Base-by-base conservation (phyloP, 257 asterid species). In the Solanum virginianum region DNA sequence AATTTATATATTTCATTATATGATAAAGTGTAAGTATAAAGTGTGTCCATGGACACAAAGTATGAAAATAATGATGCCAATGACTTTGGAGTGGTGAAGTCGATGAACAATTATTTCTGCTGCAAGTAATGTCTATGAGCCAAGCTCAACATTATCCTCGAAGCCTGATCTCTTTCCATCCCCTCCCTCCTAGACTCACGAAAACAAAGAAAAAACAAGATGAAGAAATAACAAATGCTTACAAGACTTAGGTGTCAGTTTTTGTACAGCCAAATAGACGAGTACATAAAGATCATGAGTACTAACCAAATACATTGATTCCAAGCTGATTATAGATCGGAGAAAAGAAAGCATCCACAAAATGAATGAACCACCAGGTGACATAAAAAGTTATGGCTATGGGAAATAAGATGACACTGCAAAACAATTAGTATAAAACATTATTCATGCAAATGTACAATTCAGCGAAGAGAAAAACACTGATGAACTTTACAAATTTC, bases 361-460 rank as follows among this genome's bases (percentile, higher is more conserved):
- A 92, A 89, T 92, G 94, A 84, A 94, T 91, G 89, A 94, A 92
- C 93, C 95, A 90, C 97, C 97, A 92, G 43, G 98, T 94, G 83
- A 89, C 47, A 62, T 93, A 94, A 91, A 94, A 94, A 82, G 98
- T 94, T 88, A 93, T 89, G 88, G 97, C 97, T 24, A 94, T 85
- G 10, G 97, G 98, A 83, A 93, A 90, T 82, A 94, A 89, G 86
- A 94, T 92, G 81, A 93, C 97, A 84, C 98, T 93, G 96, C 92
- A 91, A 82, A 80, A 60, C 9, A 79, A 79, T 80, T n/a, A 36
- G 39, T 36, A 82, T 36, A 80, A 1, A 80, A 32, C 53, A 80
- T 80, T 51, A 80, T 80, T 26, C 24, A 80, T 29, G 83, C 45
- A 69, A 70, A 36, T 39, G n/a, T 17, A 39, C 26, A 51, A 17